Conservation (phyloP, 2,329 filamentous ascomycete species). For the Neonectria neomacrospora region DNA sequence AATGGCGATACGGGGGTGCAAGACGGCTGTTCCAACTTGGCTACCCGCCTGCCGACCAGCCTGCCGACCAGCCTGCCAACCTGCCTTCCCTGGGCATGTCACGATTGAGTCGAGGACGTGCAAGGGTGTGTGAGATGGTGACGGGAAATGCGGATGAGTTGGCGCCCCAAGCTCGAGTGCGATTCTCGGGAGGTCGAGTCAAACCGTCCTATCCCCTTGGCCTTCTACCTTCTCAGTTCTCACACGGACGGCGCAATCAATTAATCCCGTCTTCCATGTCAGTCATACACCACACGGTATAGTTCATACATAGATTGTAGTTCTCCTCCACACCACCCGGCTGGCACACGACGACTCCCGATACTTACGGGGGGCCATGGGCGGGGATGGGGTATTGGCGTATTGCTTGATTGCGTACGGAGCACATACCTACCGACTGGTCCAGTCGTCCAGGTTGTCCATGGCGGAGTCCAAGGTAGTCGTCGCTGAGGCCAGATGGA, state of each 20-base stretch:
- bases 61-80: not conserved
- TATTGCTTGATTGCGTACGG: slow-evolving; percentile 1
- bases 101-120: slow-evolving; percentile 42
- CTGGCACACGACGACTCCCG: slow-evolving; percentile 14
- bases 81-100: slow-evolving; percentile 17
- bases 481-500: slow-evolving; percentile 10
- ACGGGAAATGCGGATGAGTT: slow-evolving; percentile 46
- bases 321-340: not conserved
- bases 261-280: slow-evolving; percentile 1
- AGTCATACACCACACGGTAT: not conserved
- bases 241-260: slow-evolving; percentile 10
- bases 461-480: slow-evolving; percentile 12
- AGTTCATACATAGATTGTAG: slow-evolving; percentile 1
- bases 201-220: slow-evolving; percentile 12
- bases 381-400: not conserved
- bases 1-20: slow-evolving; percentile 28
- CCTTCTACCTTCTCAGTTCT: slow-evolving; percentile 13
- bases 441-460: slow-evolving; percentile 10
- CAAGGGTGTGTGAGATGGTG: slow-evolving; percentile 41
- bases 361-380: slow-evolving; percentile 10
- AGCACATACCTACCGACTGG: slow-evolving; percentile 4
- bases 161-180: slow-evolving; percentile 37
- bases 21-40: slow-evolving; percentile 19
- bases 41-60: slow-evolving; percentile 8
- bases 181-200: slow-evolving; percentile 15